These are phyloP conservation scores for Osmozyma mogii DNA, from an alignment of 805 yeast genomes.

Conservation along the genomic window DNA sequence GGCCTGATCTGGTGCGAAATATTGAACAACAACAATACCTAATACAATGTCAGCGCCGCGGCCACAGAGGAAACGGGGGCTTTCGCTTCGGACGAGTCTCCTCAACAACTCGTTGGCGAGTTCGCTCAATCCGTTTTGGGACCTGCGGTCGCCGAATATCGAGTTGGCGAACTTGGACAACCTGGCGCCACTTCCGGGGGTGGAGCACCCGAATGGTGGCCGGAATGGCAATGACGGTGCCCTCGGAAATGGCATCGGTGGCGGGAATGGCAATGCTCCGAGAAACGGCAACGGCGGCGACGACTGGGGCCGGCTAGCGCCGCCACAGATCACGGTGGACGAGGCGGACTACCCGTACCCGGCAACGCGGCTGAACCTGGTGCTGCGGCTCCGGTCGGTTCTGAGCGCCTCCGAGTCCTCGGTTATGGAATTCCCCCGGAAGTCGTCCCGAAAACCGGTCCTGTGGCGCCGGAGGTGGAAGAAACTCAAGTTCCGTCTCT, in stretches of 20 bases:
- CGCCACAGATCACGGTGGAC: constrained; percentile 5
- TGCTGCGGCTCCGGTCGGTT: background rate
- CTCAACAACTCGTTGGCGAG: constrained; percentile 36
- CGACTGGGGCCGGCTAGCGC: background rate
- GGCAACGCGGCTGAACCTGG: constrained; percentile 7
- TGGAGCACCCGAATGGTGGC: constrained; percentile 1
- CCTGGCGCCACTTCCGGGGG: background rate
- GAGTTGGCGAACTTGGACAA: constrained; percentile 3
- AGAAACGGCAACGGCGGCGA: background rate
- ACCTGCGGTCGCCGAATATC: constrained; percentile 6
- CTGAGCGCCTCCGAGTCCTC: constrained; percentile 1
- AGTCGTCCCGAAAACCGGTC: background rate
- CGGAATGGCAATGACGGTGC: background rate
- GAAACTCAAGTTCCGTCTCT: constrained; percentile 2
- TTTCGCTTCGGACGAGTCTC: constrained; percentile 59
- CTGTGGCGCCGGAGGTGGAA: background rate
- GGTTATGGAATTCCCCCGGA: constrained; percentile 1
- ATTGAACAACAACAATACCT: background rate
- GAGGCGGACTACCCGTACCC: constrained; percentile 2
- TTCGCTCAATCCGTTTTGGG: constrained; percentile 16
- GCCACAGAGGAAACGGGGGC: constrained; percentile 48
- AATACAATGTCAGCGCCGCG: constrained; percentile 8
- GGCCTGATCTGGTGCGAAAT: too few species aligned
- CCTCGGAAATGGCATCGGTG: background rate
- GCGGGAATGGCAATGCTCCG: constrained; percentile 2